Conservation (phyloP, 2,329 filamentous ascomycete species). For the Sarocladium brachiariae region DNA sequence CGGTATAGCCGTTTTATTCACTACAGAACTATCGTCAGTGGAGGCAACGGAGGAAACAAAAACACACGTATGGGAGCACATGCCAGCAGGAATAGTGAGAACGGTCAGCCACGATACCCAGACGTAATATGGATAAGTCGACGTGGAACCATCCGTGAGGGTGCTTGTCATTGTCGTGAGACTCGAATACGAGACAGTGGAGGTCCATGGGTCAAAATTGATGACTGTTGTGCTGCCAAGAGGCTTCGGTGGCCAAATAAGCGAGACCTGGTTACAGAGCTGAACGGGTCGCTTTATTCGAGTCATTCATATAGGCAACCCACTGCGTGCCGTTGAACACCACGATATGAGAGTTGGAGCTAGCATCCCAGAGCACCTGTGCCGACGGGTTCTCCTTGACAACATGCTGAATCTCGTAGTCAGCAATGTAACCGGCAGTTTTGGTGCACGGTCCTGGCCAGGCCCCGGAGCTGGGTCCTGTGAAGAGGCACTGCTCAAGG, state of each 20-base stretch:
- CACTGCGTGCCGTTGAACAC: constrained; percentile 15
- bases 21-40: no score
- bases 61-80: neutral
- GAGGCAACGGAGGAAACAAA: neutral
- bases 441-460: constrained; percentile 21
- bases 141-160: neutral
- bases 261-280: constrained; percentile 9
- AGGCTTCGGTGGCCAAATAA: constrained; percentile 21
- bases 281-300: constrained; percentile 10
- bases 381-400: constrained; percentile 14
- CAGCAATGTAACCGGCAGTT: constrained; percentile 22
- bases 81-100: constrained; percentile 3
- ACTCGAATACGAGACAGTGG: constrained; percentile 6
- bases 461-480: no score
- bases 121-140: constrained; percentile 1
- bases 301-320: constrained; percentile 15
- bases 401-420: constrained; percentile 25
- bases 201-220: constrained; percentile 8
- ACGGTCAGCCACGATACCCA: constrained; percentile 1
- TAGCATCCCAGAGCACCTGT: constrained; percentile 9
- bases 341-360: constrained; percentile 10
- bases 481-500: constrained; percentile 13
- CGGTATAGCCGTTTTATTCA: constrained; percentile 8
- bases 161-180: constrained; percentile 1
- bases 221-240: constrained; percentile 4